These are phyloP conservation scores for Paspalum notatum DNA, from an alignment of 176 grass and related monocot species.

Conservation along the genomic window DNA sequence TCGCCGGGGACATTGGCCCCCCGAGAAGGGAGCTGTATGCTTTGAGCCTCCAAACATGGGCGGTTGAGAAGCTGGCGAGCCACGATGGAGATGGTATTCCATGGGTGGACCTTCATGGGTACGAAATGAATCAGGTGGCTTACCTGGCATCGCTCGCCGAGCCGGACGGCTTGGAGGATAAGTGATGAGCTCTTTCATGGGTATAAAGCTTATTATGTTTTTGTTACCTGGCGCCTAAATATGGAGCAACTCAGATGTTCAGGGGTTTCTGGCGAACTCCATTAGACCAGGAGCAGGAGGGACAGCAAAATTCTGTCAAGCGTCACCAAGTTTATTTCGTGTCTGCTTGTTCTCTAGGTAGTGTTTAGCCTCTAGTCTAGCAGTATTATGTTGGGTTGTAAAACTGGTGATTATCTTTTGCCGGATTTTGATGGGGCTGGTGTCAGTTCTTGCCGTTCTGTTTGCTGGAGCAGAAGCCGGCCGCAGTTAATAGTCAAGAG, in stretches of 20 bases:
- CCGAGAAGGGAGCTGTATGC: background rate
- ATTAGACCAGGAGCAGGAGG: no score
- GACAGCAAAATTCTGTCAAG: no score
- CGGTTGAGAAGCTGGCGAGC: background rate
- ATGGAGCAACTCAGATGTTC: background rate
- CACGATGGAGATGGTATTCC: background rate
- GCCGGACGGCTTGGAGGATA: background rate
- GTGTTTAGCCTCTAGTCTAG: background rate
- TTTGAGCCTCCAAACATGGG: background rate
- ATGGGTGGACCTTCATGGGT: background rate
- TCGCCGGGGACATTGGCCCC: background rate
- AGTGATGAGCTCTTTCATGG: background rate
- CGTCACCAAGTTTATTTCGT: background rate
- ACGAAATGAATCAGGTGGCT: background rate
- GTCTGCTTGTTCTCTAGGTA: background rate
- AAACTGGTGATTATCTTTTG: no score
- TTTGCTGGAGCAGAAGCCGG: no score
- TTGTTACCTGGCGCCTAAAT: background rate
- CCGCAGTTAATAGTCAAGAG: no score
- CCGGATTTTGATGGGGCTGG: background rate
- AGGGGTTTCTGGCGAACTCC: background rate
- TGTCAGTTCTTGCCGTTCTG: no score
- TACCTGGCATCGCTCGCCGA: slow-evolving; percentile 18
- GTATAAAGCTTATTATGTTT: background rate
- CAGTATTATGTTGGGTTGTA: background rate